These are phyloP conservation scores for Cladosporium sp. DNA, from an alignment of 2,329 filamentous ascomycete species.

Conservation along the genomic window DNA sequence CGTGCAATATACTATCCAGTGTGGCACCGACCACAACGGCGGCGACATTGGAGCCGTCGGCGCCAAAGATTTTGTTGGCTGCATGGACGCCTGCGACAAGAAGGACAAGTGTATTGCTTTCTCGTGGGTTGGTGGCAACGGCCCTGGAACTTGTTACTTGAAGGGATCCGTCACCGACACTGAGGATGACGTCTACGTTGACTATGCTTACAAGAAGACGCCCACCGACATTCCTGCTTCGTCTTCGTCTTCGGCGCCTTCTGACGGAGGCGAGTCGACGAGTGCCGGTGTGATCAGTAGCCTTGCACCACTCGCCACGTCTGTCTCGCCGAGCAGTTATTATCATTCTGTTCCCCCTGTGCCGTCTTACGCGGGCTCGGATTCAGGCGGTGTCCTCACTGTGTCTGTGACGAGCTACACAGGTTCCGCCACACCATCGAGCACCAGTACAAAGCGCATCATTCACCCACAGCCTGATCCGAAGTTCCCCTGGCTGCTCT, in stretches of 20 bases:
- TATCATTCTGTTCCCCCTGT: neutral
- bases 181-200: slow-evolving; percentile 19
- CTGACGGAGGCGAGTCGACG: neutral
- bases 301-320: neutral
- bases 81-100: slow-evolving; percentile 31
- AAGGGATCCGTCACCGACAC: slow-evolving; percentile 16
- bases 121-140: slow-evolving; percentile 26
- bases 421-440: neutral
- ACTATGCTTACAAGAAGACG: slow-evolving; percentile 21
- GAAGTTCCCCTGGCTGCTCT: neutral
- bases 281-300: neutral
- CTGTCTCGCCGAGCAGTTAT: neutral
- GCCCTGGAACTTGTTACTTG: slow-evolving; percentile 27
- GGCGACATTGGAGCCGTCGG: slow-evolving; percentile 27
- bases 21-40: slow-evolving; percentile 28
- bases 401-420: neutral
- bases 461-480: neutral
- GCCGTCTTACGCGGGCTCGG: neutral
- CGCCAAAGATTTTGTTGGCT: slow-evolving; percentile 28
- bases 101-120: slow-evolving; percentile 27
- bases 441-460: neutral
- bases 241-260: neutral
- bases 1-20: slow-evolving; percentile 25
- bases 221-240: neutral
- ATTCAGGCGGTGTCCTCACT: neutral